Evolutionary conservation across 139 green algal genomes (phyloP).

Genomic region (Chlorella sp.): DNA sequence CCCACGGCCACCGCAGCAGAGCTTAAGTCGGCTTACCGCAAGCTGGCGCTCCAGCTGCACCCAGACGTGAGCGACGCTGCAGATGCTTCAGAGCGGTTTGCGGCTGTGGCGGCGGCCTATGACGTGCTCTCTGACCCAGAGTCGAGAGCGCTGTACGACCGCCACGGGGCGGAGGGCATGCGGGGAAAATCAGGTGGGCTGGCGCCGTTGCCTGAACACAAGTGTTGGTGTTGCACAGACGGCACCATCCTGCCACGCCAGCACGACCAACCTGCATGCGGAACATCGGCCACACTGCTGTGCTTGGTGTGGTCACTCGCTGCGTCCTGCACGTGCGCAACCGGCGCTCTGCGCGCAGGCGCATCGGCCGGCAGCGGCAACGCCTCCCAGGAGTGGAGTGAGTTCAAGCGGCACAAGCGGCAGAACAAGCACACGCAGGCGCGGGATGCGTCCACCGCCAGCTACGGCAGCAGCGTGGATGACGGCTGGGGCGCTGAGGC

Average conservation of each 20-base stretch:
- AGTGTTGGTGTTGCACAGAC: not conserved
- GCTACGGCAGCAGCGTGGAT: conserved; percentile 17
- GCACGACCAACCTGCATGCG: too few species aligned
- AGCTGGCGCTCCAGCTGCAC: conserved; percentile 82
- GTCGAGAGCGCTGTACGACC: conserved; percentile 52
- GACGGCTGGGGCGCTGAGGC: not conserved
- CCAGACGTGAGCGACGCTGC: conserved; percentile 70
- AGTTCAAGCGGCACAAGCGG: conserved; percentile 66
- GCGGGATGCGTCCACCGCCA: conserved; percentile 28
- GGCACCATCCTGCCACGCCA: not conserved
- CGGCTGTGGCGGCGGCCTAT: conserved; percentile 48
- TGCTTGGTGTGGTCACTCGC: not conserved
- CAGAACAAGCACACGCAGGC: conserved; percentile 57
- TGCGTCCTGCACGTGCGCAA: not conserved
- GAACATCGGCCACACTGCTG: too few species aligned
- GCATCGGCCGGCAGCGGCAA: conserved; percentile 48
- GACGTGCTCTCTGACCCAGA: conserved; percentile 54
- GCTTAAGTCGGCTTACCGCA: conserved; percentile 87
- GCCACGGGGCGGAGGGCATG: conserved; percentile 51
- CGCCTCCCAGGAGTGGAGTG: conserved; percentile 51
- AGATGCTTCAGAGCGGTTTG: conserved; percentile 49
- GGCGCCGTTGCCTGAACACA: not conserved
- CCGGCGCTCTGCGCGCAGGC: conserved; percentile 26
- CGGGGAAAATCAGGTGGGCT: conserved; percentile 5
- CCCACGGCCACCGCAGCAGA: conserved; percentile 40